Evolutionary conservation across 441 rosid species (phyloP), one percentile per base, ranked within the genome.

Genomic region (Sinapis alba): DNA sequence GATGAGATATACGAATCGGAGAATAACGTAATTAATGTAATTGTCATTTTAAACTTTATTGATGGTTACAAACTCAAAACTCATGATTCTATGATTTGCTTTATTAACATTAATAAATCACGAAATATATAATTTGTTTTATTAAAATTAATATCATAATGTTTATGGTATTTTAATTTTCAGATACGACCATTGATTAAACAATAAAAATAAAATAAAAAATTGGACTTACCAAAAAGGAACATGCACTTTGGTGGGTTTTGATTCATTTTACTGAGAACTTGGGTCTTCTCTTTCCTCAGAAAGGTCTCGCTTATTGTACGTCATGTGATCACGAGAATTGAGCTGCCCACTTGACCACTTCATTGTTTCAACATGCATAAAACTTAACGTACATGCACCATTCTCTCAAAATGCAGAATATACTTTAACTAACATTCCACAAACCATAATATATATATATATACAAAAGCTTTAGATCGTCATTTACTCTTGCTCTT

Each of bases 331-430:
- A 28, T 26, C 62, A 58, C 62, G 62, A 58, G 34, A 58, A 26
- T 6, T n/a, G 62, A 58, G 62, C 62, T 58, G 36, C 7, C 62
- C 19, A 58, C n/a, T 27, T 19, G 24, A 0, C 62, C 18, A 24
- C 36, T 58, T 58, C 11, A 2, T 58, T 58, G 36, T 24, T 58
- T 26, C 12, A 2, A 20, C 12, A 30, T 59, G 18, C 2, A 28
- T 58, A n/a, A 58, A 58, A 58, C 34, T n/a, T 27, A n/a, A 59
- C 63, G 63, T 59, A 27, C 38, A n/a, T n/a, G n/a, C n/a, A 59
- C 8, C 19, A 57, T 24, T 57, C 62, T 57, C 15, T 57, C 34
- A 57, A 24, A 3, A 45, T 45, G 41, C 23, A n/a, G 20, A 43
- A 64, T 2, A 28, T 32, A 10, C 18, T 62, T 11, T 5, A 47